phyloP scores from a whole-genome alignment of 768 basidiomycete species.

The Boletus reticulatus region DNA sequence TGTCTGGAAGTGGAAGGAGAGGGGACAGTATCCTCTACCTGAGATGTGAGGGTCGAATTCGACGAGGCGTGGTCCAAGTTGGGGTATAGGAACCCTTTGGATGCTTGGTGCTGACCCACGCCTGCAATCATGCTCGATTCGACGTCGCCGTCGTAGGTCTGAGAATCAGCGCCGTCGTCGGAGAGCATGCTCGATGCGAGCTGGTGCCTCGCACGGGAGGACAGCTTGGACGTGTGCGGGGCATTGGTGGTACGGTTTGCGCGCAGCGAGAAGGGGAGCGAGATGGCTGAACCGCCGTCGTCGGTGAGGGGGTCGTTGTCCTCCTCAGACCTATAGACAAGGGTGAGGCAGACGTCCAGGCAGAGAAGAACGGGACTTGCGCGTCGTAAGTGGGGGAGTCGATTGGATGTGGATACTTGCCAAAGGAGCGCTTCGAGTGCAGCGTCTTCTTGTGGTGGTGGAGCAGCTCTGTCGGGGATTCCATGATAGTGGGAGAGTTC shows the following conservation, averaged over 20 bases:
- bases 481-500: slow-evolving; percentile 13
- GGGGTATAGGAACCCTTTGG: slow-evolving; percentile 27
- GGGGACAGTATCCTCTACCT: slow-evolving; percentile 25
- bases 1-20: slow-evolving; percentile 21
- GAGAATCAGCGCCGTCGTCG: slow-evolving; percentile 77
- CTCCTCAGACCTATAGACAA: slow-evolving; percentile 65
- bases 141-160: slow-evolving; percentile 88
- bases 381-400: slow-evolving; percentile 82
- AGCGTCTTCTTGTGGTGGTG: slow-evolving; percentile 35
- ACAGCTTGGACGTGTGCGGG: slow-evolving; percentile 21
- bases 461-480: slow-evolving; percentile 8
- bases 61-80: slow-evolving; percentile 44
- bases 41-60: slow-evolving; percentile 51
- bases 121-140: slow-evolving; percentile 72
- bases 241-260: slow-evolving; percentile 28
- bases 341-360: slow-evolving; percentile 7
- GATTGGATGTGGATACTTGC: slow-evolving; percentile 57
- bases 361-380: slow-evolving; percentile 32
- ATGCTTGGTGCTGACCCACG: slow-evolving; percentile 38
- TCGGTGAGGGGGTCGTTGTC: slow-evolving; percentile 87
- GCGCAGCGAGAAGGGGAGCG: slow-evolving; percentile 35
- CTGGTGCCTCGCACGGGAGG: slow-evolving; percentile 44
- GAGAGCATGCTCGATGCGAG: slow-evolving; percentile 55
- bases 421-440: slow-evolving; percentile 62
- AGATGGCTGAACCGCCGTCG: slow-evolving; percentile 57